Evolutionary conservation across 805 yeast species (phyloP), one percentile per base, ranked within the genome.

Genomic region (Candida maris): DNA sequence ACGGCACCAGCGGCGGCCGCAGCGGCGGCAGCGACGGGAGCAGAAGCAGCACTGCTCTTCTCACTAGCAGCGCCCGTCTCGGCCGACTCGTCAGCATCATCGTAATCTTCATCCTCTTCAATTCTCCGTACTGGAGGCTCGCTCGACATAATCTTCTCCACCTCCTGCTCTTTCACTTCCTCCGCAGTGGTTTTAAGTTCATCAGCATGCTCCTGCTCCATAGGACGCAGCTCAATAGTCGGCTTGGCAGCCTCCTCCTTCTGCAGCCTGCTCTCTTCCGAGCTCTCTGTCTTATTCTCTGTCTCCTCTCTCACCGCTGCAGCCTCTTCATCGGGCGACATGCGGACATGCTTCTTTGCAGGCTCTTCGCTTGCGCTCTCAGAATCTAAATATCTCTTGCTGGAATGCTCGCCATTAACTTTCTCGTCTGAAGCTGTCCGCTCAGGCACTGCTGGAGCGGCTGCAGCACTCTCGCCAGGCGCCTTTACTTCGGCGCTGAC

Each of bases 61-160:
- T n/a, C n/a, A n/a, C n/a, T n/a, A 17, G 15, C 24, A 15, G 5
- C 33, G 32, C 30, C 31, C 37, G 23, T 20, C 34, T 30, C 33
- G 24, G 21, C 39, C 10, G 37, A 45, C 8, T 37, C 44, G 9
- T 48, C 51, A 15, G 51, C 62, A 17, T 59, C 67, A 38, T 62
- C 67, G 34, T 62, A 62, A 39, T 62, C 56, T 30, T 62, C 67
- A 42, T 62, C 67, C 42, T 62, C 67, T 21, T 62, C 64, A 15
- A 62, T 49, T 25, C 52, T 46, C 32, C 67, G 52, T n/a, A 60
- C 52, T 9, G 59, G 60, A 26, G 53, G 54, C 34, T 57, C 61
- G 18, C 33, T 42, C 15, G 40, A 26, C 13, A 41, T 42, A 7
- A 35, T 41, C 14, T 36, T 38, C 29, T 48, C 46, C 27, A 35